Evolutionary conservation across 495 filamentous ascomycete genomes (phyloP).

Genomic region (Schizothecium vesticola): DNA sequence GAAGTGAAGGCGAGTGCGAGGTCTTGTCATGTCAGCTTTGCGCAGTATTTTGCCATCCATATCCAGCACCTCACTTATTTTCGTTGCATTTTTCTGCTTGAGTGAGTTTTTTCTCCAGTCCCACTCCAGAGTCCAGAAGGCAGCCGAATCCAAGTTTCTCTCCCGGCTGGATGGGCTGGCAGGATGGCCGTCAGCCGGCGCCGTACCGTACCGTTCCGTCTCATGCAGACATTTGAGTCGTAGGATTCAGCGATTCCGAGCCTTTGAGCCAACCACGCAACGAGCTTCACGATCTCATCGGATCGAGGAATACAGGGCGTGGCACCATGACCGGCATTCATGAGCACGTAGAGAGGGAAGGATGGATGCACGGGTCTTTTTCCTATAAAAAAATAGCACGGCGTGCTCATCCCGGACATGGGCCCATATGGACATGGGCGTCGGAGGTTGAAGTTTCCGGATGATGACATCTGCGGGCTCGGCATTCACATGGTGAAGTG

Average conservation of each 20-base stretch:
- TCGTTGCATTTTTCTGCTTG: too few species aligned
- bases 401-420: neutral
- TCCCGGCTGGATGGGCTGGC: neutral
- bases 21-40: neutral
- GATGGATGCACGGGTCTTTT: neutral
- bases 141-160: neutral
- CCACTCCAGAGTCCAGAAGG: too few species aligned
- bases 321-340: neutral
- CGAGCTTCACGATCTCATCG: neutral
- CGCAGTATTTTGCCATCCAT: neutral
- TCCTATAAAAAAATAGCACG: too few species aligned
- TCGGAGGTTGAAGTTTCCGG: neutral
- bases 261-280: neutral
- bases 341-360: neutral
- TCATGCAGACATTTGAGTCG: neutral
- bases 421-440: neutral
- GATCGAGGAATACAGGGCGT: neutral
- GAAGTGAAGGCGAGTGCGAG: neutral
- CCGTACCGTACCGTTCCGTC: neutral
- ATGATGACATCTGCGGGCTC: neutral
- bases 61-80: neutral
- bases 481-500: neutral
- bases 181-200: neutral
- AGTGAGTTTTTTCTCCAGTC: too few species aligned
- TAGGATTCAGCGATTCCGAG: neutral